Conservation (phyloP, 352 stramenopile species). For the Phytophthora hibernalis region DNA sequence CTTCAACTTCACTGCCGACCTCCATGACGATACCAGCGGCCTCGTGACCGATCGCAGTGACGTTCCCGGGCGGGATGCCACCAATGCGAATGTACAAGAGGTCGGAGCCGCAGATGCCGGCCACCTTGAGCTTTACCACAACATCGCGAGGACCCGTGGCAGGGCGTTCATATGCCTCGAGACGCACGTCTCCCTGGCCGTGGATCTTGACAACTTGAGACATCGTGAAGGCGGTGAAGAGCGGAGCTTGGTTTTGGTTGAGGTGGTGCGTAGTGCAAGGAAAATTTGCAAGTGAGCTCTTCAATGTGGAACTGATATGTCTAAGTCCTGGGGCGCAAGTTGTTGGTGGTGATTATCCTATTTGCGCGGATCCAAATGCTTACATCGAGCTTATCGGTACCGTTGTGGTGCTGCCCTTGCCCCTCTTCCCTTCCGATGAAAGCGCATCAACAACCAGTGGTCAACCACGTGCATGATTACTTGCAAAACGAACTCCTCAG, state of each 20-base stretch:
- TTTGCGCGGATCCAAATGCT: neutral
- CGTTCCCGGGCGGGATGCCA: too few species aligned
- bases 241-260: constrained; percentile 4
- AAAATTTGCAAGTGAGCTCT: constrained; percentile 29
- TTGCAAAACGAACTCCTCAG: neutral
- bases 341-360: constrained; percentile 13
- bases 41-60: too few species aligned
- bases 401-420: too few species aligned
- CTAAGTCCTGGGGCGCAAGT: neutral
- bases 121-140: too few species aligned
- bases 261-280: constrained; percentile 4
- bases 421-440: neutral
- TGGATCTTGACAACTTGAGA: constrained; percentile 33
- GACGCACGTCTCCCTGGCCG: too few species aligned
- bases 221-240: constrained; percentile 6
- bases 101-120: too few species aligned
- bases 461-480: neutral
- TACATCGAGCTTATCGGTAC: neutral
- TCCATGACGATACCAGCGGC: too few species aligned
- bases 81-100: too few species aligned
- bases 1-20: too few species aligned
- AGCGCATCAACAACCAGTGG: neutral
- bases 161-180: too few species aligned
- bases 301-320: neutral
- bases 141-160: too few species aligned